phyloP scores from a whole-genome alignment of 805 yeast species.

The Myxozyma udenii region DNA sequence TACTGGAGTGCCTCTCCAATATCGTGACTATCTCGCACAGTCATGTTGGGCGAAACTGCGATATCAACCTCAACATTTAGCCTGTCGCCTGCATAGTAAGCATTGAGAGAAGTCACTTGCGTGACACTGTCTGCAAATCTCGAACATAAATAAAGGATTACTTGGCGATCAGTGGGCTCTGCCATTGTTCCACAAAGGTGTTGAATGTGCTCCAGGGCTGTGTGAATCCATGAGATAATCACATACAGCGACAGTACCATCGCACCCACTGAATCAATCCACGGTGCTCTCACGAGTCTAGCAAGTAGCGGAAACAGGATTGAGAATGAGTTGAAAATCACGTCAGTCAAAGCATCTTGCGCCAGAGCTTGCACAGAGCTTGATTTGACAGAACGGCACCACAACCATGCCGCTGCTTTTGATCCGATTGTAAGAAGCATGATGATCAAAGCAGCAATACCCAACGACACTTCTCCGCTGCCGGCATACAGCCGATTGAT shows the following conservation, averaged over 20 bases:
- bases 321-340: constrained; percentile 60
- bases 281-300: constrained; percentile 51
- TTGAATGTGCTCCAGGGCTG: constrained; percentile 68
- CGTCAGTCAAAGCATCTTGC: constrained; percentile 77
- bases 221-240: constrained; percentile 58
- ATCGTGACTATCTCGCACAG: constrained; percentile 69
- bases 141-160: constrained; percentile 61
- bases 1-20: constrained; percentile 78
- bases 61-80: constrained; percentile 74
- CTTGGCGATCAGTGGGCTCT: constrained; percentile 57
- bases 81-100: constrained; percentile 76
- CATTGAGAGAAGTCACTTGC: constrained; percentile 62
- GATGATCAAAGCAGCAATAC: constrained; percentile 50
- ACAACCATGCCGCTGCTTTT: constrained; percentile 58
- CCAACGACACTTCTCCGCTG: constrained; percentile 45
- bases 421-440: constrained; percentile 62
- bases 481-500: constrained; percentile 48
- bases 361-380: constrained; percentile 73
- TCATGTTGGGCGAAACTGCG: constrained; percentile 51
- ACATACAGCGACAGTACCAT: constrained; percentile 59
- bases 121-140: constrained; percentile 67
- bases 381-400: constrained; percentile 61
- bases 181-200: constrained; percentile 76
- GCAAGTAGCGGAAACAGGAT: constrained; percentile 68
- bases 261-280: constrained; percentile 78